Base-by-base conservation (phyloP, 2,329 filamentous ascomycete species). In the Fusarium torulosum region DNA sequence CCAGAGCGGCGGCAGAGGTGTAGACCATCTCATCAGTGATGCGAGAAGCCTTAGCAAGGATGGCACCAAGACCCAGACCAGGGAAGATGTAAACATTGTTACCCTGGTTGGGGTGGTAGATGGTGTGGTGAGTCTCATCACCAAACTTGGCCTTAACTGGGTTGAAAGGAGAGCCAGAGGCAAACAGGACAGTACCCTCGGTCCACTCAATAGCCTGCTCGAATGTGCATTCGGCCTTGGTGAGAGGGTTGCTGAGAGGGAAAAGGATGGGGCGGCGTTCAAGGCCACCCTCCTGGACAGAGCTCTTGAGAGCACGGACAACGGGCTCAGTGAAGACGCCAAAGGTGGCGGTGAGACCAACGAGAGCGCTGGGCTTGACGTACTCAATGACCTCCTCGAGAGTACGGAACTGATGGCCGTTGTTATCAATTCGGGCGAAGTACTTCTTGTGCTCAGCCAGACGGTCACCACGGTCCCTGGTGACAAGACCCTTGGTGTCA, bases 21-120 rank as follows among this genome's bases (percentile, higher is more conserved):
- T 98, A 98, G 76, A 99, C 94, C 96, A 99, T 99, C 79, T 91
- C 88, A 78, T 97, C 93, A 7, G 95, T 98, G 71, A 98, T 86
- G 72, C 89, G 89, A 69, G 92, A 90, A 14, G 94, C 88, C 84
- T 97, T 96, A 81, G 91, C 90, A 47, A 98, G 87, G 76, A 98
- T 97, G 69, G 95, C 92, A 63, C 94, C 96, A 29, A 98, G 89
- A 58, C 96, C 96, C 61, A 98, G 91, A 75, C 95, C 96, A 1
- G 96, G 96, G 89, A 99, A 99, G 64, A 99, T 92, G 78, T 97
- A 97, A 83, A 90, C 87, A 74, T 90, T 90, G 86, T 94, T 94
- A 69, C 95, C 94, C 83, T 93, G 91, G 80, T 92, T 93, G 55
- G 91, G 90, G 79, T 91, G 85, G 81, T 93, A 90, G 33, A 88